Evolutionary conservation across 495 filamentous ascomycete species (phyloP).

Genomic region (Penicillium lividum): DNA sequence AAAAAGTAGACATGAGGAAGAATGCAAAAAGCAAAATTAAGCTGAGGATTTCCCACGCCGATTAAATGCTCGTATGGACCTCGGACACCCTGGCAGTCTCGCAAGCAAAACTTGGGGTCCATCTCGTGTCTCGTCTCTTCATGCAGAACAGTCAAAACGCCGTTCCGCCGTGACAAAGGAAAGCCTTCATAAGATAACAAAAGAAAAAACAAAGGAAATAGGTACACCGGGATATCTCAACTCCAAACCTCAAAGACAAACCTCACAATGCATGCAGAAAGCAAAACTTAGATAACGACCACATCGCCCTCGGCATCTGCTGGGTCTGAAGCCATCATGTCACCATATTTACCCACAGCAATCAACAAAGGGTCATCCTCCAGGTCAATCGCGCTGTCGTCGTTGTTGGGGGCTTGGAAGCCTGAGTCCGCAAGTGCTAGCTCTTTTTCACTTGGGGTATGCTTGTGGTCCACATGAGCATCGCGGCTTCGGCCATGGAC

Average conservation of each 20-base stretch:
- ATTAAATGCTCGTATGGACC: slow-evolving; percentile 33
- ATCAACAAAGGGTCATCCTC: slow-evolving; percentile 51
- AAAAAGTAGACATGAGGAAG: slow-evolving; percentile 5
- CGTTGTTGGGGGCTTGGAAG: slow-evolving; percentile 44
- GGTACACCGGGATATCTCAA: slow-evolving; percentile 24
- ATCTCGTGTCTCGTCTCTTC: slow-evolving; percentile 37
- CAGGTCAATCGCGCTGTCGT: slow-evolving; percentile 51
- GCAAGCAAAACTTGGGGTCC: slow-evolving; percentile 6
- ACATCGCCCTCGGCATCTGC: slow-evolving; percentile 52
- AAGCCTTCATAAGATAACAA: slow-evolving; percentile 18
- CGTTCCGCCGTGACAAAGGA: slow-evolving; percentile 21
- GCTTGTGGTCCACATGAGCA: slow-evolving; percentile 18
- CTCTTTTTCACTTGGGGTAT: slow-evolving; percentile 22
- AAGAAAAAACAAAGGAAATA: slow-evolving; percentile 20
- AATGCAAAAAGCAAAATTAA: slow-evolving; percentile 22
- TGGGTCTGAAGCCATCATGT: slow-evolving; percentile 52
- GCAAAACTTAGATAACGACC: slow-evolving; percentile 43
- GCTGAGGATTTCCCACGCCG: slow-evolving; percentile 22
- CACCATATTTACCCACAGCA: slow-evolving; percentile 50
- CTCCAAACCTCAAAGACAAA: slow-evolving; percentile 19
- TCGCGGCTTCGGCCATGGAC: slow-evolving; percentile 20
- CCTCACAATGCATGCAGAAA: slow-evolving; percentile 13
- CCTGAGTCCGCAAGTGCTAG: slow-evolving; percentile 30
- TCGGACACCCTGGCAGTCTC: background rate
- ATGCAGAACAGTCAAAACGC: slow-evolving; percentile 29